phyloP scores from a whole-genome alignment of 805 yeast species.

The Debaryomyces tyrocola region DNA sequence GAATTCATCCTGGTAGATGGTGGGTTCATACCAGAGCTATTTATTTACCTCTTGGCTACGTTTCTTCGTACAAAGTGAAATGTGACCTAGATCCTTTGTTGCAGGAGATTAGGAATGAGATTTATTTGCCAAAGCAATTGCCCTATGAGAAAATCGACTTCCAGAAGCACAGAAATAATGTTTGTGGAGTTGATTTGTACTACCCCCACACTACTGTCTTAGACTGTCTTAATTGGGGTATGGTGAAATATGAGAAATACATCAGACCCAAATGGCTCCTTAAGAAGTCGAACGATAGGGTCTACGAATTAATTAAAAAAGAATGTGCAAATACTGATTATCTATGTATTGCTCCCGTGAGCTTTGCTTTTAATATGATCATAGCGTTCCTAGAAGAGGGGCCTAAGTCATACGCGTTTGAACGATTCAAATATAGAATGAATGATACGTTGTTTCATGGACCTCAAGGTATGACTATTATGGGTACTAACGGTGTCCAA shows the following conservation, averaged over 20 bases:
- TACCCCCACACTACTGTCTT: constrained; percentile 83
- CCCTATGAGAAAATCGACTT: constrained; percentile 72
- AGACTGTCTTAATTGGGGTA: constrained; percentile 56
- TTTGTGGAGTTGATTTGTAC: constrained; percentile 89
- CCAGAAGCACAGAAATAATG: constrained; percentile 68
- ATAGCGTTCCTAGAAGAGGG: constrained; percentile 76
- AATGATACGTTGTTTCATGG: constrained; percentile 82
- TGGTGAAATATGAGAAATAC: constrained; percentile 66
- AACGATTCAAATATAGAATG: constrained; percentile 55
- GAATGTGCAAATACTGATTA: constrained; percentile 79
- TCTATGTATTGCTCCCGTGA: constrained; percentile 91
- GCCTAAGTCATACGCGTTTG: constrained; percentile 57
- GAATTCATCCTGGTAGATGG: constrained; percentile 95
- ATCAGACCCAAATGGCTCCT: constrained; percentile 77
- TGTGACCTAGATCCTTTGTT: constrained; percentile 68
- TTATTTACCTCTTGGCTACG: constrained; percentile 81
- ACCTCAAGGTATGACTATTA: constrained; percentile 85
- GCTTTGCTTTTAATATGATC: constrained; percentile 77
- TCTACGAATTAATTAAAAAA: constrained; percentile 64
- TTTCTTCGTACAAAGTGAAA: constrained; percentile 55
- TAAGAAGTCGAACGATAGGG: constrained; percentile 48
- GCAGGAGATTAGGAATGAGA: constrained; percentile 67
- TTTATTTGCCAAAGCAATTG: constrained; percentile 51
- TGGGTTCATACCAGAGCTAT: constrained; percentile 98
- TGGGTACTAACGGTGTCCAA: constrained; percentile 98